phyloP scores from a whole-genome alignment of 2,329 filamentous ascomycete genomes.

The Ophiostoma sp. region DNA sequence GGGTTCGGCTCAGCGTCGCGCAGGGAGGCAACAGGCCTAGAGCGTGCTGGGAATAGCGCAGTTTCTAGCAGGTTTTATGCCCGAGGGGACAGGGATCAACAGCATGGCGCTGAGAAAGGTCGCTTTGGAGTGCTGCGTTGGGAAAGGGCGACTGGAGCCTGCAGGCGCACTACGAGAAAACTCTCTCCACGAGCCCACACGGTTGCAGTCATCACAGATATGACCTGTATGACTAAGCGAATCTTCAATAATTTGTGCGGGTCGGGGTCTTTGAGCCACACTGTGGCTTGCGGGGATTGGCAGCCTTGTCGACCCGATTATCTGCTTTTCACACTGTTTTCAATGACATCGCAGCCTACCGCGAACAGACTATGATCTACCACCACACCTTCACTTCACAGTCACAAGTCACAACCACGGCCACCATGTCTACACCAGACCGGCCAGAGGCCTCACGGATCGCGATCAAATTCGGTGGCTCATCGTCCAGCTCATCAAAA shows the following conservation, averaged over 20 bases:
- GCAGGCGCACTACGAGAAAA: background rate
- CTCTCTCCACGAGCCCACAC: background rate
- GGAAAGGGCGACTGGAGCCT: background rate
- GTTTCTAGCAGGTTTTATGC: slow-evolving; percentile 20
- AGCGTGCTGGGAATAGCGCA: slow-evolving; percentile 26
- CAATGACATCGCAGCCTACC: background rate
- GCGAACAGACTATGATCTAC: background rate
- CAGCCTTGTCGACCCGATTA: background rate
- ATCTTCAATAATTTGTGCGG: too few species aligned
- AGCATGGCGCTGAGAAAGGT: background rate
- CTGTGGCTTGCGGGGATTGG: background rate
- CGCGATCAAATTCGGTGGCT: slow-evolving; percentile 50
- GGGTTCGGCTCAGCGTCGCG: slow-evolving; percentile 2
- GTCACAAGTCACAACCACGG: background rate
- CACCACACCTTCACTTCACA: too few species aligned
- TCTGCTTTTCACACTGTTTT: background rate
- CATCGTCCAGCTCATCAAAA: slow-evolving; percentile 25
- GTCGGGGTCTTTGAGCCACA: background rate
- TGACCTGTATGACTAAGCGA: background rate
- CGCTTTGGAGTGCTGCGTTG: background rate
- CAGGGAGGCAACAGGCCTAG: slow-evolving; percentile 22
- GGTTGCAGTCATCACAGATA: background rate
- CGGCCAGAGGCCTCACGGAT: slow-evolving; percentile 43
- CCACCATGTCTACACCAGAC: slow-evolving; percentile 42
- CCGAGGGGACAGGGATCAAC: background rate